Percentiles rank a stretch among this genome's conserved stretches.
Evolutionary conservation across 1,139 yeast genomes (phyloP).

Genomic region (Candida freyschussii): DNA sequence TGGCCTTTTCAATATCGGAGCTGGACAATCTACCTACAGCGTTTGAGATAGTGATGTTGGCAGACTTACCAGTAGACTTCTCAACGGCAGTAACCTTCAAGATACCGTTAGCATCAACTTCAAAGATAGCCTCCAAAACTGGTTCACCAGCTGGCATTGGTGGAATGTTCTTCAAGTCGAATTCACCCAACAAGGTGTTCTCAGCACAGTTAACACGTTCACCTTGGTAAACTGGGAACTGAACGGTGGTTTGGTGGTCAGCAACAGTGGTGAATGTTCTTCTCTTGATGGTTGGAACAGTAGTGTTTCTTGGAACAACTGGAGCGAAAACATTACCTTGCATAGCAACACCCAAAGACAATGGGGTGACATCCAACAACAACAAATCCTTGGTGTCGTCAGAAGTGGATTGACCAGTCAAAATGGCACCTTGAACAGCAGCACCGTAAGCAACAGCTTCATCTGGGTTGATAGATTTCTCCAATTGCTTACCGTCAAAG

Average conservation of each 20-base stretch:
- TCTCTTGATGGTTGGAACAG: conserved; percentile 99
- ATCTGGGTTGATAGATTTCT: conserved; percentile 97
- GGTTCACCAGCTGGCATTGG: conserved; percentile 99
- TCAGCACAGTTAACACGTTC: conserved; percentile 99
- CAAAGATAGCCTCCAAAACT: conserved; percentile 98
- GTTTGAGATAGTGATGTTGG: conserved; percentile 99
- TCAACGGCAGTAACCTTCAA: conserved; percentile 99
- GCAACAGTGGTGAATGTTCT: conserved; percentile 99
- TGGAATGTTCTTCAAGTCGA: conserved; percentile 98
- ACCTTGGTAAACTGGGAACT: conserved; percentile 99
- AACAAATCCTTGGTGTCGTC: conserved; percentile 96
- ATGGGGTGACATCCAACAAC: conserved; percentile 97
- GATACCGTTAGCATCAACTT: conserved; percentile 99
- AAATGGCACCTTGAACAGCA: conserved; percentile 98
- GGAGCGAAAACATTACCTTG: conserved; percentile 99
- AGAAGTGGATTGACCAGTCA: conserved; percentile 96
- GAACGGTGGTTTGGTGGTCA: conserved; percentile 99
- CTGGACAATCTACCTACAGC: conserved; percentile 98
- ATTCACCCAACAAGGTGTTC: conserved; percentile 99
- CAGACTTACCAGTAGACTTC: conserved; percentile 98
- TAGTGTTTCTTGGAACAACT: conserved; percentile 99
- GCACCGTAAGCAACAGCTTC: conserved; percentile 99
- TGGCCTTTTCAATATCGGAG: conserved; percentile 98
- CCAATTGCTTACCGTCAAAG: conserved; percentile 97
- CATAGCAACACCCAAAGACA: conserved; percentile 99